Evolutionary conservation across 257 asterid species (phyloP), one percentile per base, ranked within the genome.

Genomic region (Solanum tarijense): DNA sequence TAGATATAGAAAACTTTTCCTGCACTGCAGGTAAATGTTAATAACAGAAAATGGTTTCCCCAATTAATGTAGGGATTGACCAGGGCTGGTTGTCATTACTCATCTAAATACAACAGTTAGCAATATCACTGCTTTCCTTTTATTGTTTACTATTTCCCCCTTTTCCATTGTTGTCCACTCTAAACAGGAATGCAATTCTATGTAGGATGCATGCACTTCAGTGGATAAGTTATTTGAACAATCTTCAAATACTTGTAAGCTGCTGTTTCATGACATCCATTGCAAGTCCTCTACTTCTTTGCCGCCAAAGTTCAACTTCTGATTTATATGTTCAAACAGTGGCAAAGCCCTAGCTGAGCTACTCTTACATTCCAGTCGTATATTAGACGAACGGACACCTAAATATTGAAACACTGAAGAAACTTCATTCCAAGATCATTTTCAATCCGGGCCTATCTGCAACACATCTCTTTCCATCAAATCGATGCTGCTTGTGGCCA

Each of bases 381-480:
- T 88, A 35, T 83, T 94, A 84, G 98, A 94, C 88, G 90, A 76
- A 20, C 88, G 89, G 83, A 20, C 83, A 48, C 91, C 95, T 93
- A 68, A 94, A 90, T 76, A 72, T 93, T 90, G 88, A 75, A 87
- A 94, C 93, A 87, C 90, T 96, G 23, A 83, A 87, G 62, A 87
- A 86, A 78, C 43, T 95, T 90, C 99, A 95, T 71, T 89, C 93
- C 27, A 90, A 88, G 91, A 93, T 94, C 73, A 88, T 92, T 46
- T 88, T 76, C 36, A 92, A 94, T 79, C 94, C 92, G 12, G 43
- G 76, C 10, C 88, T 93, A 43, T 87, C 87, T 91, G 87, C 9
- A 93, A 94, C 87, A 89, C 93, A 60, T 93, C 93, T 60, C 87
- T 94, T 21, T 93, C 92, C 43, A 93, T 93, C 92, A 96, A 94